These are phyloP conservation scores for Lindgomyces ingoldianus DNA, from an alignment of 495 filamentous ascomycete species.

Conservation along the genomic window DNA sequence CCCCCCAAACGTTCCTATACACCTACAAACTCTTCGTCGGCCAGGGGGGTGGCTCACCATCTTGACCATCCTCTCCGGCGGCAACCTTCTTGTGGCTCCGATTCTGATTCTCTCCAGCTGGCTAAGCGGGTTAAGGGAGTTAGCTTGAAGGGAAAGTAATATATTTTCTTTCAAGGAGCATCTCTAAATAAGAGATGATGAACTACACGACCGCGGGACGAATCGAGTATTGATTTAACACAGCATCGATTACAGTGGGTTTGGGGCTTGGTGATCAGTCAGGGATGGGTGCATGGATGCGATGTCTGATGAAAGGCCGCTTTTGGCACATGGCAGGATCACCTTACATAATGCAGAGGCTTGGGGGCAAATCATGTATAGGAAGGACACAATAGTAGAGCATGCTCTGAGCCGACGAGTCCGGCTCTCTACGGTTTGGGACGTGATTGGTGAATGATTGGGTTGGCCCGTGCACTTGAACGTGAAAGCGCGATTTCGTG, in stretches of 20 bases:
- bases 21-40: neutral
- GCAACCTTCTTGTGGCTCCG: conserved; percentile 35
- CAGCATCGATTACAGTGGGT: neutral
- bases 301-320: neutral
- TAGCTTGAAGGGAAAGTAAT: conserved; percentile 65
- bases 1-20: conserved; percentile 70
- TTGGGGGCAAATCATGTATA: neutral
- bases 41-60: conserved; percentile 47
- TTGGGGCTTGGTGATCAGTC: neutral
- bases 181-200: neutral
- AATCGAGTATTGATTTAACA: neutral
- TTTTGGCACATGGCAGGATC: neutral
- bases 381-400: conserved; percentile 2
- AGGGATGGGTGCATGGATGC: neutral
- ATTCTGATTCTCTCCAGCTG: conserved; percentile 64
- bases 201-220: neutral
- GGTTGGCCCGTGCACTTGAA: conserved; percentile 17
- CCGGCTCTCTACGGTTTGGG: neutral
- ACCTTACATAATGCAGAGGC: neutral
- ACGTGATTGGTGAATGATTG: conserved; percentile 16
- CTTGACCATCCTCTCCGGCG: conserved; percentile 26
- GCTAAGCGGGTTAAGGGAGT: conserved; percentile 98
- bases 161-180: neutral
- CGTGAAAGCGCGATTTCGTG: conserved; percentile 30
- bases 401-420: neutral